Base-by-base conservation (phyloP, 305 asterid genomes). In the Ajuga reptans region DNA sequence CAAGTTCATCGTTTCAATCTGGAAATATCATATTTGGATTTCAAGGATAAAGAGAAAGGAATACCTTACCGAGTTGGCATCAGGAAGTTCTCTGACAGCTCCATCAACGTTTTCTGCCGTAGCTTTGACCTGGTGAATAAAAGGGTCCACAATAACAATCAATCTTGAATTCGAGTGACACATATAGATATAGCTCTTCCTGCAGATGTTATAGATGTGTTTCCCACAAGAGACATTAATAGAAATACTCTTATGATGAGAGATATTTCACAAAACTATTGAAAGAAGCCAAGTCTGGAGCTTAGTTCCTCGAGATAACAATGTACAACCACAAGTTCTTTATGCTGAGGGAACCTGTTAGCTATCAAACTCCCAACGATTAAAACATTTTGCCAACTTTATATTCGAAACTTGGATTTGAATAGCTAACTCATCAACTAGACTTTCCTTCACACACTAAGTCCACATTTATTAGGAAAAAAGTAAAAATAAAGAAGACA, bases 61-160 rank as follows among this genome's bases (percentile, higher is more conserved):
- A 74, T 89, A 94, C 97, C 98, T 91, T 91, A 94, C 99, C 97
- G 45, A 89, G 88, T 92, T 92, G 96, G 98, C 97, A 85, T 92
- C 98, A 78, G 98, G 98, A 82, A 92, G 93, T 77, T 92, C 98
- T 82, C 98, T 78, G 51, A 90, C 97, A 71, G 97, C 98, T 82
- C 82, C 98, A 75, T 92, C 84, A 7, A 92, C 95, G 80, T 92
- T 85, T 87, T 82, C 96, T 62, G 97, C 97, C 14, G 98, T 94
- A 64, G 96, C 94, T 85, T 94, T 94, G 77, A 94, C 98, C 99
- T 91, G 85, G 71, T 39, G 64, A 75, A 79, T 68, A 79, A 36
- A 72, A 49, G 42, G 55, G 59, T 54, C 51, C 6, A 65, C 39
- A 29, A 70, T 57, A 21, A 56, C 18, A 51, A 15, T 21, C 52